Evolutionary conservation across 257 asterid genomes (phyloP).

Genomic region (Penstemon newberryi): DNA sequence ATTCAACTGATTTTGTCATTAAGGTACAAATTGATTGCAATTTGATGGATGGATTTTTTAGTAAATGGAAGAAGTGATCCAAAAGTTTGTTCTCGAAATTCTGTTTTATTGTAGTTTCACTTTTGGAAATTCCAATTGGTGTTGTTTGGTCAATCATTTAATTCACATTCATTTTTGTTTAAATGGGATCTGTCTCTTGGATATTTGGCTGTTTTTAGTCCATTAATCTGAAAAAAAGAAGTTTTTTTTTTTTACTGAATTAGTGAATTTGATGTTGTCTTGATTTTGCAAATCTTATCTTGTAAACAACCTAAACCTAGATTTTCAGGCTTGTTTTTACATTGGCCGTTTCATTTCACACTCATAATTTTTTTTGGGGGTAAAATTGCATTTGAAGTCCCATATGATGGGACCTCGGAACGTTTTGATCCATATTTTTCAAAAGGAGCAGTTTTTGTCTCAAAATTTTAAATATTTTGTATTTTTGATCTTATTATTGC

Average conservation of each 20-base stretch:
- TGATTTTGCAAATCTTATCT: not conserved
- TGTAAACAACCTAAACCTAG: too few relatives aligned
- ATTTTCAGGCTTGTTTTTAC: constrained; percentile 8
- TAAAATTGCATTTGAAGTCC: too few relatives aligned
- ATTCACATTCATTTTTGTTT: not conserved
- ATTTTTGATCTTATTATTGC: too few relatives aligned
- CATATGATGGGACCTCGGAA: too few relatives aligned
- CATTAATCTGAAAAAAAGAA: too few relatives aligned
- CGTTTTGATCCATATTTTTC: too few relatives aligned
- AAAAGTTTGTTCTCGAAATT: constrained; percentile 23
- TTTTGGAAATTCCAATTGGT: constrained; percentile 25
- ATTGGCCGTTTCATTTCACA: not conserved
- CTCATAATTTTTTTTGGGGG: too few relatives aligned
- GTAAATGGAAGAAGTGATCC: not conserved
- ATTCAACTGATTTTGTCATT: constrained; percentile 65
- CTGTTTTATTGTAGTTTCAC: constrained; percentile 17
- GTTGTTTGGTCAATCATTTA: constrained; percentile 1
- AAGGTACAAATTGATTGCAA: constrained; percentile 3
- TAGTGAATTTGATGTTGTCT: not conserved
- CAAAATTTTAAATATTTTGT: too few relatives aligned
- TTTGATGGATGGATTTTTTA: too few relatives aligned
- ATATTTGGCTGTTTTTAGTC: too few relatives aligned
- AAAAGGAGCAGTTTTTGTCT: too few relatives aligned
- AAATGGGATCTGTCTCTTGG: too few relatives aligned
- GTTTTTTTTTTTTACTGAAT: not conserved